Evolutionary conservation across 176 grass and related monocot species (phyloP).

Genomic region (Neostapfia colusana): DNA sequence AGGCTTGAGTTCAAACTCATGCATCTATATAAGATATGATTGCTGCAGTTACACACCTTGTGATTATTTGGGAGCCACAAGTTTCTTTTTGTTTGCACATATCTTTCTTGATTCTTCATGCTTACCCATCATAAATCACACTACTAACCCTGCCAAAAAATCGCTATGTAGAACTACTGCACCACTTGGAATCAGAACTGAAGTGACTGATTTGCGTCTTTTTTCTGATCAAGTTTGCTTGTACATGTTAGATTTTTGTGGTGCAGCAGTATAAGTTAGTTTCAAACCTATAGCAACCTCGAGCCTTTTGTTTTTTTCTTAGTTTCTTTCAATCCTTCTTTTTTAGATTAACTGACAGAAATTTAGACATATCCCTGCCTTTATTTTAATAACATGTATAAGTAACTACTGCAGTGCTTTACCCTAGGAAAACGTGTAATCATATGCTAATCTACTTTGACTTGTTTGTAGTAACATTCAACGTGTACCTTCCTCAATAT

Average conservation of each 20-base stretch:
- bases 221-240: constrained; percentile 14
- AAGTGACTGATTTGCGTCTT: not conserved
- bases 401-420: not conserved
- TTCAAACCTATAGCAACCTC: not conserved
- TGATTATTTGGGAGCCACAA: constrained; percentile 2
- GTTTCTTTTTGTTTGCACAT: not conserved
- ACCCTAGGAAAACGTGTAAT: not conserved
- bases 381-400: not conserved
- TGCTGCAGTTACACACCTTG: not conserved
- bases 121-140: not conserved
- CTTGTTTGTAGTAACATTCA: constrained; percentile 27
- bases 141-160: not conserved
- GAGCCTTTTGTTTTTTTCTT: not conserved
- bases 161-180: too few relatives aligned
- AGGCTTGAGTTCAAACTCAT: constrained; percentile 7
- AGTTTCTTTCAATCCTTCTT: not conserved
- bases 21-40: not conserved
- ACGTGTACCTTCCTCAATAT: constrained; percentile 10
- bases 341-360: not conserved
- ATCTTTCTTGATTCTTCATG: constrained; percentile 30
- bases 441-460: constrained; percentile 2
- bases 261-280: not conserved
- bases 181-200: constrained; percentile 5
- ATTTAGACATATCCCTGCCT: not conserved
- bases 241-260: not conserved